phyloP scores from a whole-genome alignment of 129 eudicot species.

The Pseudognaphalium luteoalbum region DNA sequence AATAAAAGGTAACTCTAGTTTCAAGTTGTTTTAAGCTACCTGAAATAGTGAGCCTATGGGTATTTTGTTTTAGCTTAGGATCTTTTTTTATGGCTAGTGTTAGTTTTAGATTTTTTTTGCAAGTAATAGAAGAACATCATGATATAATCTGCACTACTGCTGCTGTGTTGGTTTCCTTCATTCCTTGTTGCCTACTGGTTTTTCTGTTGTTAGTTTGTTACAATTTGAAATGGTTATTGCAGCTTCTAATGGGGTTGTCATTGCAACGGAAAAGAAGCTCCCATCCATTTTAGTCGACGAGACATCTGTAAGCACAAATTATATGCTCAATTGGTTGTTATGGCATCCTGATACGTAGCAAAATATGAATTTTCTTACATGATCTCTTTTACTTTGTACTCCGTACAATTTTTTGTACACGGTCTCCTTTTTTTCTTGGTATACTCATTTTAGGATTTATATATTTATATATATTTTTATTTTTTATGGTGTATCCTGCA shows the following conservation, averaged over 20 bases:
- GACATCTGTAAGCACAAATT: slow-evolving; percentile 69
- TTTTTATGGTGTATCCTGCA: not conserved
- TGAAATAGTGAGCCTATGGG: not conserved
- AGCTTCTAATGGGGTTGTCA: slow-evolving; percentile 99
- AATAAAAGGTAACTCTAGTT: slow-evolving; percentile 64
- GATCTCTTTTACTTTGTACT: no score
- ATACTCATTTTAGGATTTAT: slow-evolving; percentile 10
- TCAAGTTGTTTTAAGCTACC: not conserved
- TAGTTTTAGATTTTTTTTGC: not conserved
- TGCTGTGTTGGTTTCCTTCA: not conserved
- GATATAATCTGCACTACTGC: no score
- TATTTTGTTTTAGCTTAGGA: not conserved
- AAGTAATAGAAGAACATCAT: not conserved
- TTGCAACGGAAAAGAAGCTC: slow-evolving; percentile 97
- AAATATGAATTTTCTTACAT: not conserved
- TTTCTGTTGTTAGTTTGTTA: not conserved
- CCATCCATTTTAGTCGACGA: slow-evolving; percentile 98
- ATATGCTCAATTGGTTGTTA: not conserved
- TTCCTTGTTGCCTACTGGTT: not conserved
- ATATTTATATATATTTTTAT: not conserved
- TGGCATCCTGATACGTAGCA: not conserved
- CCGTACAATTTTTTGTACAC: not conserved
- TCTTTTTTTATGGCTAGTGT: not conserved
- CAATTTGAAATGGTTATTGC: slow-evolving; percentile 37
- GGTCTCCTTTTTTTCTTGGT: not conserved